Evolutionary conservation across 768 basidiomycete genomes (phyloP), one percentile per base, ranked within the genome.

Genomic region (Lepiota subincarnata): DNA sequence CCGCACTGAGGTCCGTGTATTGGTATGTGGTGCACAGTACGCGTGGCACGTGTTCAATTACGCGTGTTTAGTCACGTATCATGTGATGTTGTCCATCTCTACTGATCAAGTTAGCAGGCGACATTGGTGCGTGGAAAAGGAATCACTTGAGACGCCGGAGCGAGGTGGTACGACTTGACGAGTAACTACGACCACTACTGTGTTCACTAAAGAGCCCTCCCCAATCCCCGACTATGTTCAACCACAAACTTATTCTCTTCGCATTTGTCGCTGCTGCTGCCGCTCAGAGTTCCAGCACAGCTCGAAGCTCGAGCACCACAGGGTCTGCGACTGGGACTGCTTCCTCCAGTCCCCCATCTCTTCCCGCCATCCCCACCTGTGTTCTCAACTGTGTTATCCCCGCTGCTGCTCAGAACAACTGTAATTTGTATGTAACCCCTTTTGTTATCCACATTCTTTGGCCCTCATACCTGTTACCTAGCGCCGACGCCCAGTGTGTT

Each of bases 401-500:
- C 6, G 64, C 64, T 34, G 64, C 64, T 1, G 5, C 20, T 0
- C 12, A 34, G 2, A 59, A 57, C 35, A 51, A 50, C 0, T 66
- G 64, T 26, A 12, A 41, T 18, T 61, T 64, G 64, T 66, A 55
- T 4, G 61, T 55, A 22, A 13, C 8, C 35, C 36, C 39, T 22
- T 31, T 10, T 11, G 10, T 37, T 50, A 16, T 14, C 38, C 3
- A 6, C 38, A 7, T 20, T 16, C 7, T 11, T 22, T 50, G 11
- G 53, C 40, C 2, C 28, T 14, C 28, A 20, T 7, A 22, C 6
- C 7, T 34, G 1, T 45, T 14, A 19, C 18, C 12, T 12, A 66
- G 64, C 56, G 55, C 61, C 35, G 56, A 66, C 41, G n/a, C 50
- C 1, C 1, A 22, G 2, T 66, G 64, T 26, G 61, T 64, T 22